A percentile compares a stretch with the other conserved stretches of the same genome.
These are phyloP conservation scores for Rosellinia necatrix DNA, from an alignment of 2,329 filamentous ascomycete species.

Conservation along the genomic window DNA sequence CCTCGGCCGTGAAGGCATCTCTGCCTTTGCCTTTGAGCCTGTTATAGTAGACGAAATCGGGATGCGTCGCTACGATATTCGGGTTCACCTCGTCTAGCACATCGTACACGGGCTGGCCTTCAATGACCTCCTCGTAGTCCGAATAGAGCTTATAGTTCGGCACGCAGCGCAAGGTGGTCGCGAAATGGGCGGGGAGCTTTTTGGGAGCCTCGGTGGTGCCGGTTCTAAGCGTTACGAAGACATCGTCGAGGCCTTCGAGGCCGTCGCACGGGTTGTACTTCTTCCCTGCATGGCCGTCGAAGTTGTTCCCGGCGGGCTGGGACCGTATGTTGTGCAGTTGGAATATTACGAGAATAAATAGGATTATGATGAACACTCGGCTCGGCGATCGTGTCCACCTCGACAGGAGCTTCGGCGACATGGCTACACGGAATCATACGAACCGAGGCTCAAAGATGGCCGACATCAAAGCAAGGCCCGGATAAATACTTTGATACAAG, in stretches of 20 bases:
- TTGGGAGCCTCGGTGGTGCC: constrained; percentile 60
- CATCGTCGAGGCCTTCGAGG: constrained; percentile 50
- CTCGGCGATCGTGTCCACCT: constrained; percentile 27
- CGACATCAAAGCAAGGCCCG: constrained; percentile 20
- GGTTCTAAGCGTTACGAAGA: constrained; percentile 62
- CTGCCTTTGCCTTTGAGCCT: constrained; percentile 49
- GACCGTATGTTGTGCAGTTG: constrained; percentile 32
- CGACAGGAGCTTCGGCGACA: constrained; percentile 19
- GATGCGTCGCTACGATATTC: constrained; percentile 44
- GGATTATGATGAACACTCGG: constrained; percentile 26
- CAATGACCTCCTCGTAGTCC: constrained; percentile 58
- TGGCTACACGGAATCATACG: constrained; percentile 11
- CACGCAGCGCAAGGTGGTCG: constrained; percentile 59
- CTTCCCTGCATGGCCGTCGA: constrained; percentile 1
- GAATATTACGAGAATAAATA: constrained; percentile 28
- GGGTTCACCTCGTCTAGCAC: constrained; percentile 51
- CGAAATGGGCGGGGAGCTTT: constrained; percentile 59
- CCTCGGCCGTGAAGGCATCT: constrained; percentile 45
- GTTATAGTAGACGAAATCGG: constrained; percentile 58
- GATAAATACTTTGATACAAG: background rate
- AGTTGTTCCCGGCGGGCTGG: constrained; percentile 17
- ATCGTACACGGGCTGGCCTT: constrained; percentile 55
- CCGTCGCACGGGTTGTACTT: constrained; percentile 27
- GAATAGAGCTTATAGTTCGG: constrained; percentile 62
- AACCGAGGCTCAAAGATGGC: constrained; percentile 3